Evolutionary conservation across 306 rosid genomes (phyloP).

Genomic region (Lablab purpureus): DNA sequence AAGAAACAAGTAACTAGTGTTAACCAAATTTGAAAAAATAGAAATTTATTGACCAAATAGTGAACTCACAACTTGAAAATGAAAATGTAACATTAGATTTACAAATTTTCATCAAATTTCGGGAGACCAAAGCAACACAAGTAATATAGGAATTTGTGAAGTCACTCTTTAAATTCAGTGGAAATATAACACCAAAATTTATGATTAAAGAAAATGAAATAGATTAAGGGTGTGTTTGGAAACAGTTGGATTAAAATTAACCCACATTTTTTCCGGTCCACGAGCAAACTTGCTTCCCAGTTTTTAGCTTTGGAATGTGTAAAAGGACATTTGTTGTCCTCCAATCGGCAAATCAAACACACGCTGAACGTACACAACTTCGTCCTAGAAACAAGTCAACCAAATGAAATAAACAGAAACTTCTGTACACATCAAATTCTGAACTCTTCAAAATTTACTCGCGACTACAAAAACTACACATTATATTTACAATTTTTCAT

Average conservation of each 20-base stretch:
- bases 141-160: no score
- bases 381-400: not conserved
- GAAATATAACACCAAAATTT: no score
- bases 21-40: not conserved
- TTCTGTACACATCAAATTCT: not conserved
- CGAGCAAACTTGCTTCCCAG: no score
- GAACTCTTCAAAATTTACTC: not conserved
- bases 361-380: not conserved
- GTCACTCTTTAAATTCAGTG: no score
- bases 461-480: not conserved
- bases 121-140: no score
- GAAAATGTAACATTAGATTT: not conserved
- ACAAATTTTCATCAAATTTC: not conserved
- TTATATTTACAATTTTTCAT: not conserved
- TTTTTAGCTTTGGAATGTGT: no score
- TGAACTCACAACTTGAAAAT: no score
- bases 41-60: not conserved
- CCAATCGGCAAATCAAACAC: no score
- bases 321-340: no score
- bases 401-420: not conserved
- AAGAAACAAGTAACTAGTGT: not conserved
- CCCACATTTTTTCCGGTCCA: no score
- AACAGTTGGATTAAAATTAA: no score
- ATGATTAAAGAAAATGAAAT: not conserved
- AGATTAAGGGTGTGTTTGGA: not conserved